Base-by-base conservation (phyloP, 2,329 filamentous ascomycete genomes). In the Massarina eburnea region DNA sequence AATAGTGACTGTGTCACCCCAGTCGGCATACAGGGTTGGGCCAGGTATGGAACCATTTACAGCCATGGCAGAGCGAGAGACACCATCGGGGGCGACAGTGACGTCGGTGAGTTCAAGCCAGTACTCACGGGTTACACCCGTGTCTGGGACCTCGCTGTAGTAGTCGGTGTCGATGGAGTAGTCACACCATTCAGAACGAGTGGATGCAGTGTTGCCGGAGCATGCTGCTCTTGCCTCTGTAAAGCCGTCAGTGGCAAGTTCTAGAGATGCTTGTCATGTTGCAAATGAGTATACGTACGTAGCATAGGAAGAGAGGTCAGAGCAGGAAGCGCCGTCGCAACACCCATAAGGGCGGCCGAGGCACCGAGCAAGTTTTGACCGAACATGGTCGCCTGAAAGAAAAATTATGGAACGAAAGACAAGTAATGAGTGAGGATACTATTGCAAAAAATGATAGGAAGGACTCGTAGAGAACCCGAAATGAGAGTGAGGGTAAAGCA, bases 51-150 rank as follows among this genome's bases (percentile, higher is more conserved):
- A 64, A 4, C 72, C 71, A 47, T 77, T 76, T 52, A 76, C 46
- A 20, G 61, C 55, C 59, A 66, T 63, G 55, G 41, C 69, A 1
- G 58, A 54, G 19, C 63, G 59, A 2, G 57, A 59, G 2, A 82
- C 80, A 17, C 83, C 82, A 58, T 85, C 83, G 0, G 80, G 80
- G 3, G 73, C 64, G 15, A 73, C 57, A 1, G 71, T 74, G 0
- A 65, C 66, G 27, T 76, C 72, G 4, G 66, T 68, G 24, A 76
- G 56, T 19, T 73, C 69, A 17, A 77, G 63, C 58, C 66, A 72
- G 50, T 76, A 77, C 43, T 72, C 71, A 9, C 81, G 71, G 18
- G 78, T 80, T 2, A 82, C 75, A 10, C 80, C 78, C 0, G 81
- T 84, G 26, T 70, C 65, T 1, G 80, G 80, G 22, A 68, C 67